Evolutionary conservation across 2,329 filamentous ascomycete species (phyloP).

Genomic region (Fusarium drepaniforme): DNA sequence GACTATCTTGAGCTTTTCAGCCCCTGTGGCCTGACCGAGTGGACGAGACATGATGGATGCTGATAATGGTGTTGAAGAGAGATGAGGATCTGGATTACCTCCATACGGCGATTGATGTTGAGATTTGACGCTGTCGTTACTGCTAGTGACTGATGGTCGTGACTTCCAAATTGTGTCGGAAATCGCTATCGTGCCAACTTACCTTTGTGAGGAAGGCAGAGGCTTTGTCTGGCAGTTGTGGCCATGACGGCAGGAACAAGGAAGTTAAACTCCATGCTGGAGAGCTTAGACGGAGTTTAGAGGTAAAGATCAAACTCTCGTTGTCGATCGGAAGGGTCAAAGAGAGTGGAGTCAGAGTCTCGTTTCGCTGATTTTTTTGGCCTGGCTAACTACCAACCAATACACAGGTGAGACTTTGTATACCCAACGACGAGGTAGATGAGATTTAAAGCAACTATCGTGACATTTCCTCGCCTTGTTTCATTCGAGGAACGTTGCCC

Average conservation of each 20-base stretch:
- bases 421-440: not conserved
- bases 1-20: conserved; percentile 76
- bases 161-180: not conserved
- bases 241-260: not conserved
- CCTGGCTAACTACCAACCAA: not conserved
- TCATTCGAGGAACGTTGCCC: not conserved
- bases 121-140: not conserved
- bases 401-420: not conserved
- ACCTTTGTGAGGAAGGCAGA: not conserved
- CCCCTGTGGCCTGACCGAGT: conserved; percentile 53
- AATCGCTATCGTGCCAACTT: not conserved
- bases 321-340: not conserved
- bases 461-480: not conserved
- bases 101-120: not conserved
- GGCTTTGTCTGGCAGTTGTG: not conserved
- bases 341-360: not conserved
- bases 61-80: conserved; percentile 5
- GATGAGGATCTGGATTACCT: not conserved
- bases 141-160: not conserved
- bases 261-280: not conserved
- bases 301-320: not conserved
- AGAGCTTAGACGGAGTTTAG: not conserved
- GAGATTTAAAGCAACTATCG: not conserved
- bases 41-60: conserved; percentile 38
- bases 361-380: not conserved